A percentile compares a stretch with the other conserved stretches of the same genome.
Evolutionary conservation across 805 yeast species (phyloP).

Genomic region (Barnettozyma sucrosica): DNA sequence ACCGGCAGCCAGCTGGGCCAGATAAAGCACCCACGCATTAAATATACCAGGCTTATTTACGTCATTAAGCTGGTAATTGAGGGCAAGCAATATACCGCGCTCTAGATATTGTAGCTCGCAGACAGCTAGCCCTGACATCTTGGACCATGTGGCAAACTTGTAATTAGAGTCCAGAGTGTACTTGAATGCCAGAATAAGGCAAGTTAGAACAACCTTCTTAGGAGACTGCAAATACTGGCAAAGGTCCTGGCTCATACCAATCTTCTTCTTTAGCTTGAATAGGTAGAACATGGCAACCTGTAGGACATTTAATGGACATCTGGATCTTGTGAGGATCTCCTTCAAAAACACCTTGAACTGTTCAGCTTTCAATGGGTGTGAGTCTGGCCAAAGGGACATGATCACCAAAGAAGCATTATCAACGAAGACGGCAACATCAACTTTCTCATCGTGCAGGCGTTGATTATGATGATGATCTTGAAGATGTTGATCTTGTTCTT

Average conservation of each 20-base stretch:
- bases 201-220: slow-evolving; percentile 59
- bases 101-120: slow-evolving; percentile 50
- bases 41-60: slow-evolving; percentile 6
- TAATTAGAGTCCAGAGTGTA: slow-evolving; percentile 69
- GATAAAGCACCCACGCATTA: background rate
- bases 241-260: slow-evolving; percentile 7
- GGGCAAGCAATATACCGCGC: slow-evolving; percentile 40
- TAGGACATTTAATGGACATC: slow-evolving; percentile 54
- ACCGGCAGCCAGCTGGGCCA: background rate
- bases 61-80: slow-evolving; percentile 50
- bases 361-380: slow-evolving; percentile 2
- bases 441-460: background rate
- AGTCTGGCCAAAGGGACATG: slow-evolving; percentile 17
- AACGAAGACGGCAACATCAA: slow-evolving; percentile 10
- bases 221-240: slow-evolving; percentile 36
- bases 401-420: slow-evolving; percentile 13
- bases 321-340: slow-evolving; percentile 45
- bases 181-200: slow-evolving; percentile 67
- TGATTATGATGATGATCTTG: background rate
- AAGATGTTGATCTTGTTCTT: no score
- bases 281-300: slow-evolving; percentile 65
- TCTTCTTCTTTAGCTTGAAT: slow-evolving; percentile 36
- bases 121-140: slow-evolving; percentile 59
- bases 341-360: slow-evolving; percentile 27
- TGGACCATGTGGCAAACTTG: slow-evolving; percentile 65